These are phyloP conservation scores for Gastroboletus turbinatus DNA, from an alignment of 1,284 basidiomycete genomes.

Conservation along the genomic window DNA sequence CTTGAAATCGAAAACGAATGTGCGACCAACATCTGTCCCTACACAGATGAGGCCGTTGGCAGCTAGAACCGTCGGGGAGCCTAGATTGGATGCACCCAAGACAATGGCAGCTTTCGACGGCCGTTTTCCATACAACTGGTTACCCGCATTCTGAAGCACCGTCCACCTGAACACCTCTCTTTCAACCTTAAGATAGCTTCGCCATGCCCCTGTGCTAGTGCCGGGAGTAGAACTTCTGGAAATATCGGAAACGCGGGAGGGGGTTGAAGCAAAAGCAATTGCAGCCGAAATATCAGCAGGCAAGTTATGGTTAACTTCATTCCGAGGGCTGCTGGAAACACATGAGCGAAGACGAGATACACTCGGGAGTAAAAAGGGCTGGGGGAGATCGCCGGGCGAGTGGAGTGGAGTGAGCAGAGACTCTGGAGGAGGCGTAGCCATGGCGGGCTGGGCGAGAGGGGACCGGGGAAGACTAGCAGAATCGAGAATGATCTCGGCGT, in stretches of 20 bases:
- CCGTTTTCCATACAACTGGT: slow-evolving; percentile 52
- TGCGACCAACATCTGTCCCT: slow-evolving; percentile 79
- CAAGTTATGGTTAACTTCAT: slow-evolving; percentile 47
- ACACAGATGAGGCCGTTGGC: slow-evolving; percentile 90
- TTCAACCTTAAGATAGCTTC: slow-evolving; percentile 31
- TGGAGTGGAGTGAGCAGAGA: slow-evolving; percentile 34
- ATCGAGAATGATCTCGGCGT: slow-evolving; percentile 42
- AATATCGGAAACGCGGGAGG: slow-evolving; percentile 69
- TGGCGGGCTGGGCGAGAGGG: slow-evolving; percentile 36
- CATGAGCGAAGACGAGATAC: slow-evolving; percentile 82
- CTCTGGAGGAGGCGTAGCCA: slow-evolving; percentile 38
- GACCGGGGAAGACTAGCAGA: slow-evolving; percentile 44
- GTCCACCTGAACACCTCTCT: slow-evolving; percentile 80
- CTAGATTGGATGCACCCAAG: slow-evolving; percentile 55
- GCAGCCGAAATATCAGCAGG: slow-evolving; percentile 42
- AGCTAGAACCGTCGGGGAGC: slow-evolving; percentile 78
- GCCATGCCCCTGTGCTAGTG: slow-evolving; percentile 24
- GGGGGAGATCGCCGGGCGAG: slow-evolving; percentile 38
- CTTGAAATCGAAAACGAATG: slow-evolving; percentile 88
- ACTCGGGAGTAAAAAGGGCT: slow-evolving; percentile 69
- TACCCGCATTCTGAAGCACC: slow-evolving; percentile 59
- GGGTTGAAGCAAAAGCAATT: slow-evolving; percentile 49
- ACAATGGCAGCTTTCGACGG: slow-evolving; percentile 60
- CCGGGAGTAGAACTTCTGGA: slow-evolving; percentile 63
- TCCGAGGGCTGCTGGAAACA: slow-evolving; percentile 54